Conservation (phyloP, 495 filamentous ascomycete species). For the Astrocystis sublimbata region DNA sequence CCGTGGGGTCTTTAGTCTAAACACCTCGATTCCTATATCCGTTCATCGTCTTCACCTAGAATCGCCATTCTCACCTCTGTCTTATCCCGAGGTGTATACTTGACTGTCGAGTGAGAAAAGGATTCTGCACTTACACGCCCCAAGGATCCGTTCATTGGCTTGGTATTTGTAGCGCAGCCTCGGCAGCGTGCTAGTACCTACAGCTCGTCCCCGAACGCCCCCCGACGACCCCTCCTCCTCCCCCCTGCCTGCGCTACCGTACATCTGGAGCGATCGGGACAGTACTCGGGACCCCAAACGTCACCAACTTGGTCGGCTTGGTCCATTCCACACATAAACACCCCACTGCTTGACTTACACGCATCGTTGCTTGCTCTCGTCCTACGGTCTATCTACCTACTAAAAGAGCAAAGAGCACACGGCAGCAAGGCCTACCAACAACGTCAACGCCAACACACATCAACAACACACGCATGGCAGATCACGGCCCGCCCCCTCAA, state of each 20-base stretch:
- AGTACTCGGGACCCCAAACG: not conserved
- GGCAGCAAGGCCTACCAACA: too few species aligned
- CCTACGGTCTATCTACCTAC: not conserved
- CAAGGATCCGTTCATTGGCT: slow-evolving; percentile 4
- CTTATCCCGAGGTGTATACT: not conserved
- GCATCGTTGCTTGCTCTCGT: not conserved
- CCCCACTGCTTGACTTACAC: not conserved
- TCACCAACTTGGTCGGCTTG: not conserved
- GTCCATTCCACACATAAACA: not conserved
- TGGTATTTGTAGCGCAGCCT: slow-evolving; percentile 13
- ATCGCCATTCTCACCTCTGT: too few species aligned
- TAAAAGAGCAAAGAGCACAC: not conserved
- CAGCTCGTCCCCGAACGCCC: too few species aligned
- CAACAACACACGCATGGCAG: slow-evolving; percentile 48
- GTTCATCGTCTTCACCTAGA: too few species aligned
- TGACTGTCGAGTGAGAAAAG: not conserved
- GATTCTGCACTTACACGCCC: not conserved
- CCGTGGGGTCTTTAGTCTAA: too few species aligned
- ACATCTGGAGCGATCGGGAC: too few species aligned
- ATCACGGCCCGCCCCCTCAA: slow-evolving; percentile 77
- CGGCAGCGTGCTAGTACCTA: not conserved
- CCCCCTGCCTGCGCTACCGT: not conserved
- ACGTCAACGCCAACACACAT: not conserved
- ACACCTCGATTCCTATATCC: too few species aligned
- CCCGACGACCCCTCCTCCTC: not conserved